phyloP scores from a whole-genome alignment of 441 rosid genomes.

The Raphanus hybrid region DNA sequence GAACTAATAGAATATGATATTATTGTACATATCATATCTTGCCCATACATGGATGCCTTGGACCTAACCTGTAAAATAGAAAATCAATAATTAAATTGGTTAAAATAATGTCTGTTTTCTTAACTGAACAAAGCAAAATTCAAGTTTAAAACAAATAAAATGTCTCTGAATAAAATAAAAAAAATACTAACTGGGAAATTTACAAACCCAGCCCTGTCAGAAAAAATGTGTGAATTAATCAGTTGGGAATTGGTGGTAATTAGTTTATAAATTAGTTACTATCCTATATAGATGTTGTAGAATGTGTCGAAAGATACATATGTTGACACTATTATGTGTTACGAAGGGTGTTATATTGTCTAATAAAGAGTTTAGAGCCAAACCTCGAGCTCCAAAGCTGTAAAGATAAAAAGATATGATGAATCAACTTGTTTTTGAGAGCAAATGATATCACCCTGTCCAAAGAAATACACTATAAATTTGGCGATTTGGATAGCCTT shows the following conservation, averaged over 20 bases:
- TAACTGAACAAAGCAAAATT: background rate
- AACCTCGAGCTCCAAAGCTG: background rate
- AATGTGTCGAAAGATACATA: background rate
- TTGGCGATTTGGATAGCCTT: background rate
- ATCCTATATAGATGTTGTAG: background rate
- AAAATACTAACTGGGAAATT: background rate
- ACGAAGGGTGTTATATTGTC: background rate
- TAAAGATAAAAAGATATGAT: background rate
- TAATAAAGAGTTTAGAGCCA: background rate
- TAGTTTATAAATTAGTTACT: background rate
- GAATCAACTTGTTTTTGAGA: background rate
- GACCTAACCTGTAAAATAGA: background rate
- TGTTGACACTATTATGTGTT: background rate
- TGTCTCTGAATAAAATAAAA: background rate
- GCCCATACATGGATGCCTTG: background rate
- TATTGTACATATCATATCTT: background rate
- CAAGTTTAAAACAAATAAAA: background rate
- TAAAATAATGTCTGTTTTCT: background rate
- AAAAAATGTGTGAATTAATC: background rate
- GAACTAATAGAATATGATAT: constrained; percentile 6
- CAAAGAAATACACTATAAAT: background rate
- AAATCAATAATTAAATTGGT: background rate
- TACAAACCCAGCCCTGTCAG: background rate
- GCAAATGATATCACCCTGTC: background rate
- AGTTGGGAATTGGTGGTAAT: background rate